These are phyloP conservation scores for Beta lomatogona DNA, from an alignment of 179 eudicot genomes.

Conservation along the genomic window DNA sequence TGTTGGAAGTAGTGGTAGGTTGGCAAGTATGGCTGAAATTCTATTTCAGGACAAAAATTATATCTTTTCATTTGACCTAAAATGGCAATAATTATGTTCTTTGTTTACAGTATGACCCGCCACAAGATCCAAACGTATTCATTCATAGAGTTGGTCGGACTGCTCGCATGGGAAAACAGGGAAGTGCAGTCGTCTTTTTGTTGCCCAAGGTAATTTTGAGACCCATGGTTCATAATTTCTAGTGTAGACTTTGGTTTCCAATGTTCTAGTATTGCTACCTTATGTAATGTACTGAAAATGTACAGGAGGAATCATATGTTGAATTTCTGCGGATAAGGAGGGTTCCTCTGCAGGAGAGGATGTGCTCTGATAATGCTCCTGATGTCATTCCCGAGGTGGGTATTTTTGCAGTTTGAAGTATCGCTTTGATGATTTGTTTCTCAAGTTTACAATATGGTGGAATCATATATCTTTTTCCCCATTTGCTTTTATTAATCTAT, in stretches of 20 bases:
- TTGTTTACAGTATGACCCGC: slow-evolving; percentile 85
- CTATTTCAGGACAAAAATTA: not conserved
- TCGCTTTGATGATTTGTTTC: not conserved
- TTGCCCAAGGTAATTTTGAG: slow-evolving; percentile 65
- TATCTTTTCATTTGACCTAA: not conserved
- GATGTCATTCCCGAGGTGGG: slow-evolving; percentile 74
- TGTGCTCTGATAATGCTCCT: slow-evolving; percentile 49
- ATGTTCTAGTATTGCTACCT: not conserved
- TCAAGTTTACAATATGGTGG: not conserved
- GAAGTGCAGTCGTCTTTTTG: slow-evolving; percentile 72
- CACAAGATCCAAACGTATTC: slow-evolving; percentile 90
- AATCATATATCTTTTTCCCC: not conserved
- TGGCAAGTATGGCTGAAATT: not conserved
- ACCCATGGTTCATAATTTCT: not conserved
- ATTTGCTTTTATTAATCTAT: slow-evolving; percentile 8
- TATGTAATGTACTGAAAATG: not conserved
- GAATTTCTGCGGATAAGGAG: slow-evolving; percentile 68
- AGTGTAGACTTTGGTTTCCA: slow-evolving; percentile 5
- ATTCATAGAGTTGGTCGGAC: slow-evolving; percentile 96
- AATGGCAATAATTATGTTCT: not conserved
- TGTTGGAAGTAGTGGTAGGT: slow-evolving; percentile 1
- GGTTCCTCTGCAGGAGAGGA: slow-evolving; percentile 66
- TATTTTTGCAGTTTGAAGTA: slow-evolving; percentile 5
- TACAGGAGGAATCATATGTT: slow-evolving; percentile 83
- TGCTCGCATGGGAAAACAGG: slow-evolving; percentile 89